Evolutionary conservation across 2,329 filamentous ascomycete genomes (phyloP).

Genomic region (Fusarium siculi): DNA sequence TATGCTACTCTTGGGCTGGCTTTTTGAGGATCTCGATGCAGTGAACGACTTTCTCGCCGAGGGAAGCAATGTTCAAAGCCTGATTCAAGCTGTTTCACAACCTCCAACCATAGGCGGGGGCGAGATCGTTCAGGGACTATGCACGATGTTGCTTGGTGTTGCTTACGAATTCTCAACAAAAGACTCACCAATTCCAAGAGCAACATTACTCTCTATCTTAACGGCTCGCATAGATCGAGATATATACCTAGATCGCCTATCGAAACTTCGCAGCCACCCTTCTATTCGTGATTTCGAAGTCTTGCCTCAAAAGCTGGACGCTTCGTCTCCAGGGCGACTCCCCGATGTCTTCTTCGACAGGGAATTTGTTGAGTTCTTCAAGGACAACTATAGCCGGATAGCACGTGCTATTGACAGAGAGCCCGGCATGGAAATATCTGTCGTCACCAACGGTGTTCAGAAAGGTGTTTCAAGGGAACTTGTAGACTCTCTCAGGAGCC

Average conservation of each 20-base stretch:
- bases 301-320: slow-evolving; percentile 73
- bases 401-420: slow-evolving; percentile 89
- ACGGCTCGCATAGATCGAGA: slow-evolving; percentile 83
- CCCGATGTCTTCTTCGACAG: slow-evolving; percentile 88
- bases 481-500: slow-evolving; percentile 83
- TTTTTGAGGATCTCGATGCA: slow-evolving; percentile 91
- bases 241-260: slow-evolving; percentile 85
- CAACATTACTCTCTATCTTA: slow-evolving; percentile 82
- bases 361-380: slow-evolving; percentile 91
- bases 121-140: slow-evolving; percentile 81
- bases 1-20: slow-evolving; percentile 88
- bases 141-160: slow-evolving; percentile 84
- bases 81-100: slow-evolving; percentile 78
- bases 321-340: slow-evolving; percentile 59
- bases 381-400: slow-evolving; percentile 92
- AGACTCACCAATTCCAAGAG: slow-evolving; percentile 88
- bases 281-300: slow-evolving; percentile 91
- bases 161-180: slow-evolving; percentile 98
- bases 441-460: slow-evolving; percentile 81
- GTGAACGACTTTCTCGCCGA: slow-evolving; percentile 94
- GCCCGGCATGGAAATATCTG: slow-evolving; percentile 85
- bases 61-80: slow-evolving; percentile 88
- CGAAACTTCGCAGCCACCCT: slow-evolving; percentile 79
- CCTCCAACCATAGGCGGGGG: slow-evolving; percentile 68
- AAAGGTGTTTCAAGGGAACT: slow-evolving; percentile 94